Evolutionary conservation across 352 stramenopile genomes (phyloP), one percentile per base, ranked within the genome.

Genomic region (Phytophthora pinifolia): DNA sequence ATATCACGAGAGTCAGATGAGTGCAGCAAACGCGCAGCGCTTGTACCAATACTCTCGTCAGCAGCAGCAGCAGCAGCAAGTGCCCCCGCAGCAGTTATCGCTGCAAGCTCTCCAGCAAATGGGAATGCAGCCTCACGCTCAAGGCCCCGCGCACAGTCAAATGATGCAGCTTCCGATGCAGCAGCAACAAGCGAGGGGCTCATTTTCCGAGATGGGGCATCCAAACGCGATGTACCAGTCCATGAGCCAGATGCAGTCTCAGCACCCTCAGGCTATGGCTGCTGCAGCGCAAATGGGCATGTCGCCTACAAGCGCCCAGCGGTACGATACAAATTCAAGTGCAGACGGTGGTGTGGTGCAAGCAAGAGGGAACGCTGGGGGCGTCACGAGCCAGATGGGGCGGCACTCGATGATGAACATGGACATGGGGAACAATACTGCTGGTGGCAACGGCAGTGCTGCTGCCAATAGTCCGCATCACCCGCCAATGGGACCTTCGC

Each of bases 51-150:
- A 79, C 43, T 65, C 74, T 22, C 46, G 59, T 42, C 73, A 82
- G 46, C 65, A 80, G 17, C 65, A 69, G 17, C 65, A 69, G 17
- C 61, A 63, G 44, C 54, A 56, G 45, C 64, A 62, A 55, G 58
- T 61, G 12, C 59, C 59, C 15, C 49, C 57, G 22, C 66, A 75
- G 25, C 59, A 87, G 37, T 49, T 88, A 32, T 61, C 79, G 17
- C 47, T 89, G n/a, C 75, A 89, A 61, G 76, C 75, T 44, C 62
- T 87, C 20, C 79, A 89, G 30, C 76, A 87, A 52, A 72, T 65
- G 62, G 57, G 46, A 38, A 37, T 64, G 38, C 73, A 59, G 39
- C 37, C 45, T 38, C 76, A 85, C 30, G 39, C 63, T n/a, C 74
- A 86, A 37, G 53, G 42, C 18, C 49, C 70, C n/a, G 34, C 64